Evolutionary conservation across 768 basidiomycete genomes (phyloP).

Genomic region (Podaxis carcinomalis): DNA sequence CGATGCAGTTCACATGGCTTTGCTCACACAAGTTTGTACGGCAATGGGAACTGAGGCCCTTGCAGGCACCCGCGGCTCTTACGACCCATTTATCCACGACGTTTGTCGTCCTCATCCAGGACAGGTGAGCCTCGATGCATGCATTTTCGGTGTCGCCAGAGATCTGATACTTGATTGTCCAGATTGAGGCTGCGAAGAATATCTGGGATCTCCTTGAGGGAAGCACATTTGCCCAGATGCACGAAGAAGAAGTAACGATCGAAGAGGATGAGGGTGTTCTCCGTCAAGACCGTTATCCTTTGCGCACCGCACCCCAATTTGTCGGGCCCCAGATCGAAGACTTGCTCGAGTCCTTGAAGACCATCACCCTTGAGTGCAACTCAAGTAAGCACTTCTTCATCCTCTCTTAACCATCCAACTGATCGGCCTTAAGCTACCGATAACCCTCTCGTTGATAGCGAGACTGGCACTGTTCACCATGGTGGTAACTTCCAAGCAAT

Average conservation of each 20-base stretch:
- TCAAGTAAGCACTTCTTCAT: slow-evolving; percentile 50
- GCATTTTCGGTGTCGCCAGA: background rate
- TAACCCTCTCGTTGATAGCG: slow-evolving; percentile 76
- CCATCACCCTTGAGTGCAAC: slow-evolving; percentile 74
- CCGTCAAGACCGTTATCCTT: slow-evolving; percentile 75
- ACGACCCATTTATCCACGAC: slow-evolving; percentile 75
- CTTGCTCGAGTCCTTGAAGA: slow-evolving; percentile 57
- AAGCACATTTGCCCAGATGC: slow-evolving; percentile 58
- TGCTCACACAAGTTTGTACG: slow-evolving; percentile 70
- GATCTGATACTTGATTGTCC: background rate
- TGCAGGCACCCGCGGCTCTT: slow-evolving; percentile 65
- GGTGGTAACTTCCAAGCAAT: slow-evolving; percentile 92
- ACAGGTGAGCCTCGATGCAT: slow-evolving; percentile 36
- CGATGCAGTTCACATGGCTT: slow-evolving; percentile 63
- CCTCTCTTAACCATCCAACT: background rate
- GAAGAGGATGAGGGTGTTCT: slow-evolving; percentile 69
- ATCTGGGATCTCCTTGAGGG: slow-evolving; percentile 68
- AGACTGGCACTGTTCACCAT: slow-evolving; percentile 63
- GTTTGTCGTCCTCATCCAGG: slow-evolving; percentile 80
- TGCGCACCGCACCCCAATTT: slow-evolving; percentile 79
- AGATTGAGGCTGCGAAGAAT: slow-evolving; percentile 69
- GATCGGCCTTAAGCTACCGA: slow-evolving; percentile 61
- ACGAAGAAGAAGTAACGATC: slow-evolving; percentile 72
- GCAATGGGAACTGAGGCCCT: slow-evolving; percentile 85
- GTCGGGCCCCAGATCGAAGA: slow-evolving; percentile 85